Conservation (phyloP, 2,329 filamentous ascomycete genomes). For the Rhytidhysteron rufulum region DNA sequence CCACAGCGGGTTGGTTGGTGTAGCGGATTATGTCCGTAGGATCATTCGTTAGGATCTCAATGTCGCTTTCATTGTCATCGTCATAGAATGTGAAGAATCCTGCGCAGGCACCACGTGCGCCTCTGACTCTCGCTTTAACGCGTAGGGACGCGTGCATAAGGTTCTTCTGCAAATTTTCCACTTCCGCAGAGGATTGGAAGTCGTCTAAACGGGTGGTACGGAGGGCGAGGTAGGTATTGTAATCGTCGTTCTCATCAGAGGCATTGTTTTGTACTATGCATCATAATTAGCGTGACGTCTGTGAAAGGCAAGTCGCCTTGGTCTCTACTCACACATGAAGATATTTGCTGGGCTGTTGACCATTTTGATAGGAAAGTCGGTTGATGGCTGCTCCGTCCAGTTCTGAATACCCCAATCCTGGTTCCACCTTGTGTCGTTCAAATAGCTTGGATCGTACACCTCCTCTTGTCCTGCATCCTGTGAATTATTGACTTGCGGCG, state of each 20-base stretch:
- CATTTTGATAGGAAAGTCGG: constrained; percentile 39
- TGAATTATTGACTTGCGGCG: constrained; percentile 22
- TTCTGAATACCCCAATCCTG: constrained; percentile 42
- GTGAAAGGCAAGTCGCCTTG: background rate
- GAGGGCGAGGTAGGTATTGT: constrained; percentile 43
- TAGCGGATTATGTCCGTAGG: constrained; percentile 44
- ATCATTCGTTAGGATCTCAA: constrained; percentile 51
- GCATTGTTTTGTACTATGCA: constrained; percentile 12
- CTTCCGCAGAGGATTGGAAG: constrained; percentile 47
- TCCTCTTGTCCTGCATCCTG: constrained; percentile 11
- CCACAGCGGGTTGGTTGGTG: constrained; percentile 58
- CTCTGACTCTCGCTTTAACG: constrained; percentile 43
- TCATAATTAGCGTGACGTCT: background rate
- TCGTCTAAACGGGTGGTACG: constrained; percentile 42
- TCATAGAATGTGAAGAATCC: constrained; percentile 56
- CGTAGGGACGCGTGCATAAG: constrained; percentile 48
- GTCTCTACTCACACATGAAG: constrained; percentile 33
- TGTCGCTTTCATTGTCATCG: constrained; percentile 47
- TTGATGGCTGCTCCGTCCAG: constrained; percentile 41
- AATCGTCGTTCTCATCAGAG: constrained; percentile 22
- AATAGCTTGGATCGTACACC: constrained; percentile 18
- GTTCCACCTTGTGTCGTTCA: constrained; percentile 30
- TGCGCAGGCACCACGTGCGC: constrained; percentile 45
- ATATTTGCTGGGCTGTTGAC: constrained; percentile 46
- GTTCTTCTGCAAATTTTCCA: constrained; percentile 44